A percentile compares a stretch with the other conserved stretches of the same genome.
These are phyloP conservation scores for Xanthoconium stramineum DNA, from an alignment of 768 basidiomycete genomes.

Conservation along the genomic window DNA sequence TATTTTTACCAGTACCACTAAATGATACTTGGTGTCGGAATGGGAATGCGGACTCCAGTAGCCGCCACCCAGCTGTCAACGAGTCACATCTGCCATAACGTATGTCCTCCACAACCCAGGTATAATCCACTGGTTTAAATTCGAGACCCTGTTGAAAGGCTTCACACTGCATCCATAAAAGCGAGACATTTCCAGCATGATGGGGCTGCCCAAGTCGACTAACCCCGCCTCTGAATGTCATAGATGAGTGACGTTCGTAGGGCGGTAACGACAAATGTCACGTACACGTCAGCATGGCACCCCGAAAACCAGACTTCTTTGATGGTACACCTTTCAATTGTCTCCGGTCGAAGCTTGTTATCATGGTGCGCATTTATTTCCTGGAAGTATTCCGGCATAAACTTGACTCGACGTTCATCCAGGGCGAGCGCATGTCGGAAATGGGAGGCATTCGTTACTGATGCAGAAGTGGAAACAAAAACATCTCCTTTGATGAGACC, in stretches of 20 bases:
- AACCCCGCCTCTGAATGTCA: not conserved
- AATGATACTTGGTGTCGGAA: not conserved
- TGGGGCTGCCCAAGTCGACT: not conserved
- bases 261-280: not conserved
- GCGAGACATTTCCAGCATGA: not conserved
- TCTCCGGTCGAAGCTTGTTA: not conserved
- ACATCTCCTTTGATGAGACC: not conserved
- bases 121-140: not conserved
- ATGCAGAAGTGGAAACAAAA: not conserved
- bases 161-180: not conserved
- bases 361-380: not conserved
- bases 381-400: not conserved
- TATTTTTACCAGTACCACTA: too few species aligned
- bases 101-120: not conserved
- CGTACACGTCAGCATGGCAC: not conserved
- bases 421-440: not conserved
- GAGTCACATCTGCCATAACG: not conserved
- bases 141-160: not conserved
- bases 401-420: not conserved
- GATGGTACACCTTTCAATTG: not conserved
- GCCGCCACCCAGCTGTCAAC: not conserved
- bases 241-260: not conserved
- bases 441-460: not conserved
- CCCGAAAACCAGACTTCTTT: conserved; percentile 1
- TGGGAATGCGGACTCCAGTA: not conserved